Conservation (phyloP, 179 eudicot genomes). For the Camellia oleifera region DNA sequence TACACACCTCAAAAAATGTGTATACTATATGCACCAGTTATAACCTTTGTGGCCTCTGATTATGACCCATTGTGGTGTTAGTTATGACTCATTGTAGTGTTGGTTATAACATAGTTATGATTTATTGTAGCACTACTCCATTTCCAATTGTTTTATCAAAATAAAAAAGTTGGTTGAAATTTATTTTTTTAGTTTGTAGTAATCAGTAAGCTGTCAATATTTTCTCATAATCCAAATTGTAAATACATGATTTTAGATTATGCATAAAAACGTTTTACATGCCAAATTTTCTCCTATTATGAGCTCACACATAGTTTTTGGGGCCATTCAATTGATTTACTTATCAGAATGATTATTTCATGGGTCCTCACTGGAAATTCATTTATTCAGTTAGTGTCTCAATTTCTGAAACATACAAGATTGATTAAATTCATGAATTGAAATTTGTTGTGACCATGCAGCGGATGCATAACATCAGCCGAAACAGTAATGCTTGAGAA, state of each 20-base stretch:
- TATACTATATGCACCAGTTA: too few relatives aligned
- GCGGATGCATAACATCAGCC: constrained; percentile 97
- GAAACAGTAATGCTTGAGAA: constrained; percentile 99
- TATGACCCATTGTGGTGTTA: too few relatives aligned
- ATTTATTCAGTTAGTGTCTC: background rate
- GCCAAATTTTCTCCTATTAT: background rate
- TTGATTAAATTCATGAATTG: background rate
- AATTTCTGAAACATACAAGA: background rate
- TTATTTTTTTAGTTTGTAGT: background rate
- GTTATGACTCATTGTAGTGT: too few relatives aligned
- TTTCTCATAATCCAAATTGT: background rate
- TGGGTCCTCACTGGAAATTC: background rate
- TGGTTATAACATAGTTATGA: too few relatives aligned
- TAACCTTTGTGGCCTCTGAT: too few relatives aligned
- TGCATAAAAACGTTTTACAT: background rate
- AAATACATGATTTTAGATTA: background rate
- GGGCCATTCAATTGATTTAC: background rate
- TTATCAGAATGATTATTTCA: background rate
- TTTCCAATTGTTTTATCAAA: background rate
- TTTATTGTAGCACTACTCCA: too few relatives aligned
- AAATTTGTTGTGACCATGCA: constrained; percentile 38
- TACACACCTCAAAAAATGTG: too few relatives aligned
- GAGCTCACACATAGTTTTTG: background rate
- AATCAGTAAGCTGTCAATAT: background rate
- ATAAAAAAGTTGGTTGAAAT: background rate